phyloP scores from a whole-genome alignment of 805 yeast genomes.

The Sugiyamaella mastotermitis region DNA sequence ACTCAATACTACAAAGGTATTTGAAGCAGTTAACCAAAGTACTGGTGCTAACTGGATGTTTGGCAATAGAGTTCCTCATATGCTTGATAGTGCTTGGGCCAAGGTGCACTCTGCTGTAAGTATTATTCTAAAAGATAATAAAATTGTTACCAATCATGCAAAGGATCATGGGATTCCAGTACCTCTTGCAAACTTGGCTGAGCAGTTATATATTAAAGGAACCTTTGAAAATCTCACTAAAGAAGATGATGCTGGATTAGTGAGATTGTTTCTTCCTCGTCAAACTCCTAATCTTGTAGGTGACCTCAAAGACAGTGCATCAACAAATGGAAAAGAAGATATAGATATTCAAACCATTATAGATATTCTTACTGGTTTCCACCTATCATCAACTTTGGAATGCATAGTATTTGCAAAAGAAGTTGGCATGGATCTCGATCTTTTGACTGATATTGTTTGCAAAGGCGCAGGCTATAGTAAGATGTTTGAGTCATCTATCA shows the following conservation, averaged over 20 bases:
- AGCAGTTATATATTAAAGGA: conserved; percentile 7
- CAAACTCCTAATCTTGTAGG: conserved; percentile 5
- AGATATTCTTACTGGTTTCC: conserved; percentile 6
- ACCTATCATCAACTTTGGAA: conserved; percentile 7
- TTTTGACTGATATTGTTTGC: conserved; percentile 4
- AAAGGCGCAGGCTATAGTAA: conserved; percentile 9
- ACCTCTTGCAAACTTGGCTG: conserved; percentile 8
- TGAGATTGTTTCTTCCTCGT: conserved; percentile 4
- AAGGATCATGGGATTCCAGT: conserved; percentile 6
- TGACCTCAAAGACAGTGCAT: background rate
- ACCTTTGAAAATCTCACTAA: conserved; percentile 1
- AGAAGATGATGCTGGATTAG: conserved; percentile 10
- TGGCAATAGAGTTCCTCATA: conserved; percentile 11
- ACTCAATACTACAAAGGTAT: conserved; percentile 2
- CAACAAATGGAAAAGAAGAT: conserved; percentile 2
- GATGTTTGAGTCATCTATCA: conserved; percentile 5
- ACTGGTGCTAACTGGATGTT: conserved; percentile 9
- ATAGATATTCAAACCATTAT: conserved; percentile 4
- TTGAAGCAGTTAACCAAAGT: conserved; percentile 2
- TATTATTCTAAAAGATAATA: conserved; percentile 9
- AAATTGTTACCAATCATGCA: conserved; percentile 9
- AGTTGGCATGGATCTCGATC: conserved; percentile 8
- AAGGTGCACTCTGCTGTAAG: conserved; percentile 9
- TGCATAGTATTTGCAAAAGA: conserved; percentile 4
- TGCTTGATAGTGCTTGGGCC: conserved; percentile 8